Evolutionary conservation across 2,329 filamentous ascomycete genomes (phyloP).

Genomic region (Fusarium algeriense): DNA sequence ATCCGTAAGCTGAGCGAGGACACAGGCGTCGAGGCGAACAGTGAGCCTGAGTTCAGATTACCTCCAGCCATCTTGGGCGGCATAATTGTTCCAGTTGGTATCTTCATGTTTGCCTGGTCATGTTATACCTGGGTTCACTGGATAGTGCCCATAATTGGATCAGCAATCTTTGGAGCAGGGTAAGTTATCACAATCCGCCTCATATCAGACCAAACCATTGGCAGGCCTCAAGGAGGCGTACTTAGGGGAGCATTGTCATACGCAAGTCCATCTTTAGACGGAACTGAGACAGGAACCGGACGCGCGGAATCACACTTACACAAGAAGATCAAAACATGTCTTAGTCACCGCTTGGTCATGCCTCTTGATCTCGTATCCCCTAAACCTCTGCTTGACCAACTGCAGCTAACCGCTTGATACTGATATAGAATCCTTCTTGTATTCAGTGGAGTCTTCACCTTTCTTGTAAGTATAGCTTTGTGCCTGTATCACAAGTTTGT

Average conservation of each 20-base stretch:
- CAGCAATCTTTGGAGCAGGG: slow-evolving; percentile 77
- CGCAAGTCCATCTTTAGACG: slow-evolving; percentile 2
- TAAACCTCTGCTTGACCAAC: slow-evolving; percentile 20
- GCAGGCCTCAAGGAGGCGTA: slow-evolving; percentile 13
- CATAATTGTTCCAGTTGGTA: slow-evolving; percentile 79
- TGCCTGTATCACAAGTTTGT: slow-evolving; percentile 17
- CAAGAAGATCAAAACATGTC: slow-evolving; percentile 6
- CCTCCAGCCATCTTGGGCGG: slow-evolving; percentile 81
- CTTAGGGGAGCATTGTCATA: slow-evolving; percentile 1
- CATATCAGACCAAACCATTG: slow-evolving; percentile 14
- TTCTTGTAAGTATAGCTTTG: slow-evolving; percentile 71
- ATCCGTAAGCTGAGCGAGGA: slow-evolving; percentile 65
- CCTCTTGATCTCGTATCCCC: slow-evolving; percentile 43
- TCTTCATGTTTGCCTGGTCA: slow-evolving; percentile 93
- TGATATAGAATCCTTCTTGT: slow-evolving; percentile 75
- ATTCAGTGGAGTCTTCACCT: slow-evolving; percentile 89
- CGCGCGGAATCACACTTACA: slow-evolving; percentile 18
- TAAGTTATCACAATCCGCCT: slow-evolving; percentile 64
- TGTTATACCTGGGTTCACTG: slow-evolving; percentile 80
- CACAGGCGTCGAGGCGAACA: slow-evolving; percentile 66
- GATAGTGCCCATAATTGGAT: slow-evolving; percentile 81
- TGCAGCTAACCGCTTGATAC: slow-evolving; percentile 46
- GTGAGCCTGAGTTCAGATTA: slow-evolving; percentile 89
- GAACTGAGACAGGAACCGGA: slow-evolving; percentile 32
- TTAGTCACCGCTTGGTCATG: slow-evolving; percentile 53